Percentiles rank a stretch among this genome's conserved stretches.
phyloP scores from a whole-genome alignment of 2,329 filamentous ascomycete genomes.

The Periconia digitata region DNA sequence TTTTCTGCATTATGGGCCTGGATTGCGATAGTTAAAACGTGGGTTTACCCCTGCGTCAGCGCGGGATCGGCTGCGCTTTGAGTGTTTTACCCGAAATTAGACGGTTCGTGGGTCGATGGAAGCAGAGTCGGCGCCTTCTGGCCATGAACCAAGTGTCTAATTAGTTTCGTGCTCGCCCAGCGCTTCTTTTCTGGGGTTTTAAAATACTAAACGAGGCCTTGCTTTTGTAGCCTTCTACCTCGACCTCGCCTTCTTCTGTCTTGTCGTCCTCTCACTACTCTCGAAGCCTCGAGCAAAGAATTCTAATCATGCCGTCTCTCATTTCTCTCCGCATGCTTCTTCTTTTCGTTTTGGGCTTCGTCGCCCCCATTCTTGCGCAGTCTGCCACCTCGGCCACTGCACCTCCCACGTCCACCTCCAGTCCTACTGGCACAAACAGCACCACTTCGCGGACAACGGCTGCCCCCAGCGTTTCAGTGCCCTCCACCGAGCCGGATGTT shows the following conservation, averaged over 20 bases:
- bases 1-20: conserved; percentile 15
- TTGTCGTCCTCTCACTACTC: conserved; percentile 7
- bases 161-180: no score
- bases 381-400: conserved; percentile 24
- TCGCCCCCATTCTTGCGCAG: conserved; percentile 31
- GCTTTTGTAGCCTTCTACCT: conserved; percentile 17
- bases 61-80: conserved; percentile 21
- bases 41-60: conserved; percentile 23
- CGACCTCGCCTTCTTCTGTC: conserved; percentile 16
- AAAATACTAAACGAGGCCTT: conserved; percentile 19
- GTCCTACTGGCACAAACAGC: conserved; percentile 19
- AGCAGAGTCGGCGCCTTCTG: conserved; percentile 7
- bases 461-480: conserved; percentile 21
- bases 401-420: conserved; percentile 26
- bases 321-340: conserved; percentile 37
- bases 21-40: conserved; percentile 1
- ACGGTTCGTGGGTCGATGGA: conserved; percentile 17
- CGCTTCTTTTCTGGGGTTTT: conserved; percentile 7
- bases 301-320: conserved; percentile 36
- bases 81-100: conserved; percentile 39
- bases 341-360: conserved; percentile 29
- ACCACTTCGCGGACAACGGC: conserved; percentile 19
- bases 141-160: no score
- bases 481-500: conserved; percentile 55
- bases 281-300: not conserved